phyloP scores from a whole-genome alignment of 2,329 filamentous ascomycete genomes.

The Verticillium nonalfalfae region DNA sequence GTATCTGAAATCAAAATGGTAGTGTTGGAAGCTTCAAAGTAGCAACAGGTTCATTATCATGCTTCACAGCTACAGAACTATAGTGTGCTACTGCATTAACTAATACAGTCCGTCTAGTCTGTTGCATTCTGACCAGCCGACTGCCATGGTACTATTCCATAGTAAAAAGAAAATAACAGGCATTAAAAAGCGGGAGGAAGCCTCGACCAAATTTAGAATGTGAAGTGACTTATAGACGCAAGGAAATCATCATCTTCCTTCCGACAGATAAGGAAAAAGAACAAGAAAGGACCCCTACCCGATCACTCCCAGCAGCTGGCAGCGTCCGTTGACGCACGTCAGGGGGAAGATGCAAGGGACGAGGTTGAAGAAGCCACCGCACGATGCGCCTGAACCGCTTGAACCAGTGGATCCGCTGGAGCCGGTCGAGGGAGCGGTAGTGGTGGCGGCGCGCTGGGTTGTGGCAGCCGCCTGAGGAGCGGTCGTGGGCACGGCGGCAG shows the following conservation, averaged over 20 bases:
- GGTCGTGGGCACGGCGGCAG: background rate
- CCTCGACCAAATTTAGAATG: too few species aligned
- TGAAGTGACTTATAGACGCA: background rate
- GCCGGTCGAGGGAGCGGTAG: background rate
- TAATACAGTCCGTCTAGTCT: too few species aligned
- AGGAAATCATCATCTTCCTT: background rate
- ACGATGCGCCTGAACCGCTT: background rate
- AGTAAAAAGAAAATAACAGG: too few species aligned
- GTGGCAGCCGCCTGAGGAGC: background rate
- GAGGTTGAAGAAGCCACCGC: background rate
- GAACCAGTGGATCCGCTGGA: background rate
- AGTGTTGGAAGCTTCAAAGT: too few species aligned
- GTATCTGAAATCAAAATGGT: too few species aligned
- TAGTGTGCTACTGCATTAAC: too few species aligned
- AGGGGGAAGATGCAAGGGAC: constrained; percentile 1
- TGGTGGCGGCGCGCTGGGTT: background rate
- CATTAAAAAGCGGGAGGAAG: too few species aligned
- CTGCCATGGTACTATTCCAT: too few species aligned
- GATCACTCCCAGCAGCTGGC: background rate
- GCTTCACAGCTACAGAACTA: too few species aligned
- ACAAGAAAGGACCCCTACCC: background rate
- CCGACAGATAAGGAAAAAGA: background rate
- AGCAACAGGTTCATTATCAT: too few species aligned
- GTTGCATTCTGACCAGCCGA: too few species aligned
- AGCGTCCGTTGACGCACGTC: background rate